These are phyloP conservation scores for Fusarium odoratissimum DNA, from an alignment of 2,329 filamentous ascomycete species.

Conservation along the genomic window DNA sequence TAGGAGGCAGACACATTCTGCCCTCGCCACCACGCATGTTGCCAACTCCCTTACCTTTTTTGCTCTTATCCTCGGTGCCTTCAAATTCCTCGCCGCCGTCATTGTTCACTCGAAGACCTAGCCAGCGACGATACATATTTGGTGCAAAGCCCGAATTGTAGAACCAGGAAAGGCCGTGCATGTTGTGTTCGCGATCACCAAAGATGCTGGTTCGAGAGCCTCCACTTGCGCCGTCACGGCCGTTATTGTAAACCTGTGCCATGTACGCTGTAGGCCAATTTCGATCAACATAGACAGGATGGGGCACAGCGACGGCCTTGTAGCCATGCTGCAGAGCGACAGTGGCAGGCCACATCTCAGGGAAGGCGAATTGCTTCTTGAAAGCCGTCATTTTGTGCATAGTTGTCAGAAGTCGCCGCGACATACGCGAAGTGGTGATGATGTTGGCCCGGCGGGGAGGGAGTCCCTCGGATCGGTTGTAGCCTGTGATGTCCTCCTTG, in stretches of 20 bases:
- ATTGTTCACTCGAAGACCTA: conserved; percentile 83
- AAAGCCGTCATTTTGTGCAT: conserved; percentile 93
- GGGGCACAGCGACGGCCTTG: conserved; percentile 91
- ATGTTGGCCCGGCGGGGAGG: conserved; percentile 84
- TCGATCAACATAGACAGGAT: conserved; percentile 88
- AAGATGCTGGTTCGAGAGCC: conserved; percentile 79
- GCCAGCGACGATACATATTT: conserved; percentile 86
- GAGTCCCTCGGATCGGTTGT: conserved; percentile 71
- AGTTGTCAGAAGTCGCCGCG: conserved; percentile 78
- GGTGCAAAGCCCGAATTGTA: conserved; percentile 87
- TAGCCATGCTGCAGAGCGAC: conserved; percentile 90
- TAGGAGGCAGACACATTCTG: conserved; percentile 90
- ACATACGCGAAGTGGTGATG: conserved; percentile 88
- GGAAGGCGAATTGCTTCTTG: conserved; percentile 89
- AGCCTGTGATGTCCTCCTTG: conserved; percentile 84
- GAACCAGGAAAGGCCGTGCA: conserved; percentile 89
- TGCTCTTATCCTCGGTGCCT: conserved; percentile 64
- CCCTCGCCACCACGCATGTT: conserved; percentile 77
- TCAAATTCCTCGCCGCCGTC: conserved; percentile 84
- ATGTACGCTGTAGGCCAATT: conserved; percentile 85
- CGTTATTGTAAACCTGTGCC: conserved; percentile 82
- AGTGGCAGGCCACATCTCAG: conserved; percentile 95
- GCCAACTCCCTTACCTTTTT: conserved; percentile 60
- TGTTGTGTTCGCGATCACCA: conserved; percentile 89
- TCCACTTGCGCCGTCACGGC: conserved; percentile 79